Evolutionary conservation across 345 rosid species (phyloP), one percentile per base, ranked within the genome.

Genomic region (Gossypium thurberi): DNA sequence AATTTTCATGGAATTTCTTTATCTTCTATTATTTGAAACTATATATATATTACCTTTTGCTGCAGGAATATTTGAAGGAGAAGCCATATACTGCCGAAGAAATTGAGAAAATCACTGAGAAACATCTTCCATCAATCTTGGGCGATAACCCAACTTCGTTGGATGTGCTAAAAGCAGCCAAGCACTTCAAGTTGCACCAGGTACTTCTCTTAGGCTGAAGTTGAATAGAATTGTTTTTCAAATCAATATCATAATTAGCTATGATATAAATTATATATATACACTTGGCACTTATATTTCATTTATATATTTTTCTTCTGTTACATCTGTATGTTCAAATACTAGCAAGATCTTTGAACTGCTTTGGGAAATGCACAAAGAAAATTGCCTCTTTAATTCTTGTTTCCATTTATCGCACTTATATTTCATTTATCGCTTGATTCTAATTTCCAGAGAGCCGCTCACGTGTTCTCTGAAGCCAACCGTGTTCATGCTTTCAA

Each of bases 401-500:
- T 37, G 12, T 14, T 43, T 62, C 12, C 66, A 3, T 8, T 33
- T 33, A 28, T 28, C 5, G 6, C 37, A 28, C 37, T 4, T 28
- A 28, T 28, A 28, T 28, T 28, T 2, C 6, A 58, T 64, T 75
- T 12, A 43, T 58, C 40, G 58, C 70, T 8, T 72, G 26, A 52
- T 18, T 72, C 50, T 25, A 28, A 63, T 68, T 78, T 78, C 21
- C 80, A 96, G 99, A 87, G 97, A 83, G 98, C 99, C 33, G 84
- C 88, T 76, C 97, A 91, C 60, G 98, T 95, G 28, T 95, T 90
- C 68, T 87, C 96, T 1, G 99, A 95, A 84, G 99, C 98, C 65
- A 84, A 77, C 78, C 79, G 98, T 47, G 99, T 95, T 28, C 82
- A 87, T 71, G 92, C 90, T 21, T 95, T 92, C 86, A 91, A 91